Evolutionary conservation across 768 basidiomycete species (phyloP), one percentile per base, ranked within the genome.

Genomic region (Roridomyces roridus): DNA sequence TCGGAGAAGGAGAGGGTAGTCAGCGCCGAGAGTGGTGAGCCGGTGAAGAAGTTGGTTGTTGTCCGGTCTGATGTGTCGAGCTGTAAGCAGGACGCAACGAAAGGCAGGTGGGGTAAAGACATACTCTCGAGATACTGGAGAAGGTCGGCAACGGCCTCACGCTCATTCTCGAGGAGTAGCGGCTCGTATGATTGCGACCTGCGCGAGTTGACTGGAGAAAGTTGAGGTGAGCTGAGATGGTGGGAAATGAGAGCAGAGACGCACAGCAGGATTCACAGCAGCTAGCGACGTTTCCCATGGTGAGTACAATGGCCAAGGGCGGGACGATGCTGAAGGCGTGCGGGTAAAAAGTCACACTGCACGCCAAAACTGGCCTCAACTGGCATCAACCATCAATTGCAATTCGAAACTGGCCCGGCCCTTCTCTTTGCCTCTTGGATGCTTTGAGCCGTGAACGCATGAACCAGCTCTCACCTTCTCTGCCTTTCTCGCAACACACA

Each of bases 1-100:
- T 98, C 97, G 20, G 92, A 95, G 79, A 98, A 99, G 21, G 95
- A 96, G 60, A 99, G 89, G 46, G 94, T 98, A 12, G 96, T 98
- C 53, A 99, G 79, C 35, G 97, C 95, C 48, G 89, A 82, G 55
- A 99, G 87, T 18, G 97, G 96, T 17, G 88, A 86, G 51, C 96
- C 97, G 47, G 85, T 82, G 80, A 98, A 99, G 84, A 99, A 99
- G 78, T 99, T 98, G 76, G 97, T 98, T 8, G 94, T 95, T 3
- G 92, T 89, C 65, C 97, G 93, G 83, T 99, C 96, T 96, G 71
- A 54, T n/a, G n/a, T n/a, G 37, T 37, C 49, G 50, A 42, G 58
- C 29, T 34, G 40, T 9, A 51, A 57, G 42, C 59, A 23, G 36
- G 31, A 37, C 31, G 39, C 37, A 41, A 49, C 45, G 34, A 28